These are phyloP conservation scores for Cubamyces sp. DNA, from an alignment of 768 basidiomycete species.

Conservation along the genomic window DNA sequence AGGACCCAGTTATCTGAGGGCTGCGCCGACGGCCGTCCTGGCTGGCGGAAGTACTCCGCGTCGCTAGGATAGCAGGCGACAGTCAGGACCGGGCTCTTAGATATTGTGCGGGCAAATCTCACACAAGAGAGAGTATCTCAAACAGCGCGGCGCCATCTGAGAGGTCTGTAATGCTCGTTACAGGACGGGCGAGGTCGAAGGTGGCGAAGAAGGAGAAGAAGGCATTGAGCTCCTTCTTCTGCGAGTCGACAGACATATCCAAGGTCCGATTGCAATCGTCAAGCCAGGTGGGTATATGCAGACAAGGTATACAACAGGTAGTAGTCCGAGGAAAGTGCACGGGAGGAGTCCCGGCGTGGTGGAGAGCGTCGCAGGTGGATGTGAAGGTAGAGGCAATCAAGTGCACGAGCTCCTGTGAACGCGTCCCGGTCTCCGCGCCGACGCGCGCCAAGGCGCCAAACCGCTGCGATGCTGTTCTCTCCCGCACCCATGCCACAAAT, in stretches of 20 bases:
- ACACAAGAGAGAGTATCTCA: conserved; percentile 78
- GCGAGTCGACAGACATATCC: conserved; percentile 37
- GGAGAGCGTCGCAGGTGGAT: conserved; percentile 8
- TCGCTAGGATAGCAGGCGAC: conserved; percentile 53
- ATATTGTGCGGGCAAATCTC: conserved; percentile 37
- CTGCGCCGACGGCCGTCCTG: conserved; percentile 59
- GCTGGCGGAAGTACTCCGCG: conserved; percentile 73
- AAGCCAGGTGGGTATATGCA: conserved; percentile 22
- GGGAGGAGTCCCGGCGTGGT: conserved; percentile 1
- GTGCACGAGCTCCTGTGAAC: neutral
- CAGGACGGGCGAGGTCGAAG: conserved; percentile 68
- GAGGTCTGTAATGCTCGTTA: conserved; percentile 68
- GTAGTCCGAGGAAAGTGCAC: conserved; percentile 2
- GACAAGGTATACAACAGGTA: conserved; percentile 16
- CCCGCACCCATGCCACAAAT: neutral
- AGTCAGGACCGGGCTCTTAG: neutral
- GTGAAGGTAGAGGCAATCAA: neutral
- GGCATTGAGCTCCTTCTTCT: conserved; percentile 71
- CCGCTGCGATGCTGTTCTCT: neutral
- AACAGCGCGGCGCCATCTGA: conserved; percentile 80
- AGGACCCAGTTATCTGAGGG: conserved; percentile 89
- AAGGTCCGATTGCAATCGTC: conserved; percentile 21
- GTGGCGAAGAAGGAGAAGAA: conserved; percentile 82
- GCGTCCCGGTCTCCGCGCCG: conserved; percentile 11
- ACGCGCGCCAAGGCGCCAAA: neutral